These are phyloP conservation scores for Auriscalpium orientale DNA, from an alignment of 768 basidiomycete species.

Conservation along the genomic window DNA sequence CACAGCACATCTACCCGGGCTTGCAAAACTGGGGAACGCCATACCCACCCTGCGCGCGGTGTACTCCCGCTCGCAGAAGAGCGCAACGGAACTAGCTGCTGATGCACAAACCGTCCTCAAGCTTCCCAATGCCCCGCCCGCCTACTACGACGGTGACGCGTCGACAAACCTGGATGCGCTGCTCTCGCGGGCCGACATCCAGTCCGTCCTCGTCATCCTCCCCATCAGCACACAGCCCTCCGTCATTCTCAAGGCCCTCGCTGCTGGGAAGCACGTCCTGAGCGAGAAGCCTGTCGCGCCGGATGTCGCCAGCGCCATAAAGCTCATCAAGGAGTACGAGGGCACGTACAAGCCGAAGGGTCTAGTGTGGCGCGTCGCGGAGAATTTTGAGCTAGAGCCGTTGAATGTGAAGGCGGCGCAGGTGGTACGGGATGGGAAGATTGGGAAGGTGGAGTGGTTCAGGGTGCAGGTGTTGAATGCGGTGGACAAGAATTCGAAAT, in stretches of 20 bases:
- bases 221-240: conserved; percentile 72
- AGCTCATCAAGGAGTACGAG: conserved; percentile 62
- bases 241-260: conserved; percentile 54
- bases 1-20: conserved; percentile 72
- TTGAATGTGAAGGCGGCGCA: conserved; percentile 41
- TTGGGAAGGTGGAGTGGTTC: conserved; percentile 69
- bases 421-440: conserved; percentile 48
- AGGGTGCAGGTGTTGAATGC: conserved; percentile 43
- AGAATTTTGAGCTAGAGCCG: conserved; percentile 69
- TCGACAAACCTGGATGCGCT: conserved; percentile 49
- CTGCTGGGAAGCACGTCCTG: conserved; percentile 80
- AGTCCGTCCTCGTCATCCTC: conserved; percentile 65
- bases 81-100: conserved; percentile 44
- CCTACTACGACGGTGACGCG: conserved; percentile 51
- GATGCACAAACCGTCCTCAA: conserved; percentile 36
- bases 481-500: conserved; percentile 58
- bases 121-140: conserved; percentile 32
- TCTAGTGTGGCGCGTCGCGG: conserved; percentile 74
- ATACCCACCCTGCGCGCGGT: conserved; percentile 52
- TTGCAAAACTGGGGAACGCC: conserved; percentile 45
- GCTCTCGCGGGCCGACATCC: conserved; percentile 60
- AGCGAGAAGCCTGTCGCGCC: conserved; percentile 84
- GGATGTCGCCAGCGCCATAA: conserved; percentile 54
- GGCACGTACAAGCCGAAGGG: conserved; percentile 56
- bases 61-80: conserved; percentile 71